A percentile compares a stretch with the other conserved stretches of the same genome.
Evolutionary conservation across 179 eudicot species (phyloP).

Genomic region (Patellifolia procumbens): DNA sequence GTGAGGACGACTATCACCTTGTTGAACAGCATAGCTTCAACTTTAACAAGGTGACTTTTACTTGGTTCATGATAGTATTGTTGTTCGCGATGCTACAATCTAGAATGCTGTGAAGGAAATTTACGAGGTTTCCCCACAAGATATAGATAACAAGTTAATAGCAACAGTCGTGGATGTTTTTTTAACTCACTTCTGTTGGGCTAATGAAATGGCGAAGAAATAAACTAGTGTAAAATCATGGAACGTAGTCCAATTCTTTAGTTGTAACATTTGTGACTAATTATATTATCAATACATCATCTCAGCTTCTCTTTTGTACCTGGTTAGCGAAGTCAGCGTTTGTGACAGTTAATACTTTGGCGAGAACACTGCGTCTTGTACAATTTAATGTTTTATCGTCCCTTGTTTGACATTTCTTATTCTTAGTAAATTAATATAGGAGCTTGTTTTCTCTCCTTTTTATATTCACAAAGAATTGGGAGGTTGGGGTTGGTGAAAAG

Average conservation of each 20-base stretch:
- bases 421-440: background rate
- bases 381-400: background rate
- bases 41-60: background rate
- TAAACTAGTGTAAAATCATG: background rate
- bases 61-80: background rate
- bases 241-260: slow-evolving; percentile 4
- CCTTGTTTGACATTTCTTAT: background rate
- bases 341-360: background rate
- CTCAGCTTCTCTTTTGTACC: background rate
- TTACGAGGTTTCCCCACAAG: background rate
- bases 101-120: slow-evolving; percentile 16
- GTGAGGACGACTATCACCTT: slow-evolving; percentile 32
- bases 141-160: background rate
- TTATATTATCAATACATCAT: background rate
- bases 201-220: slow-evolving; percentile 7
- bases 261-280: background rate
- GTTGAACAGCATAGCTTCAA: background rate
- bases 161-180: slow-evolving; percentile 25
- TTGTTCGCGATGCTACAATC: slow-evolving; percentile 8
- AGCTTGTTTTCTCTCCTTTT: background rate
- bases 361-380: background rate
- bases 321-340: background rate
- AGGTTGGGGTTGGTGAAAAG: too few species aligned
- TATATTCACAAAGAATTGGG: too few species aligned
- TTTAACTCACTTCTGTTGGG: slow-evolving; percentile 6